Percentiles rank a stretch among this genome's conserved stretches.
phyloP scores from a whole-genome alignment of 2,329 filamentous ascomycete species.

The Leptographium procerum region DNA sequence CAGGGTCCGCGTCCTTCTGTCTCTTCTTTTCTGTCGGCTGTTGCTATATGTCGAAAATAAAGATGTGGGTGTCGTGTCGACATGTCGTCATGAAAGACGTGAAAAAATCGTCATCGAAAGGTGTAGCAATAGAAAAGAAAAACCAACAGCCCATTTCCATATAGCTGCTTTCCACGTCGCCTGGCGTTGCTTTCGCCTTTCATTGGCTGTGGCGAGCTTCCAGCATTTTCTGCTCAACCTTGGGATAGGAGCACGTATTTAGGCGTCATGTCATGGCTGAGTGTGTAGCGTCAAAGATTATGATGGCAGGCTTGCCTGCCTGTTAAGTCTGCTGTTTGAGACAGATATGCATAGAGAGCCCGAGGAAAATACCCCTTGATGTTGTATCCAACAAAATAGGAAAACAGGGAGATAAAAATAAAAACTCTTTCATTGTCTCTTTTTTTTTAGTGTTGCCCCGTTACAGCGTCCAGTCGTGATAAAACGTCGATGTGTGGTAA shows the following conservation, averaged over 20 bases:
- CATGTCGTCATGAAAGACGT: background rate
- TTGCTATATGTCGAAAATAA: background rate
- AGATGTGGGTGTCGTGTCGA: background rate
- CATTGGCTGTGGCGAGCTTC: too few species aligned
- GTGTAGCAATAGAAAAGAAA: background rate
- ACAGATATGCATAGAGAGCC: conserved; percentile 1
- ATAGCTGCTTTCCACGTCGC: background rate
- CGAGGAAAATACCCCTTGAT: background rate
- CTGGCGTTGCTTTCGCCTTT: background rate
- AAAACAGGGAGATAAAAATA: background rate
- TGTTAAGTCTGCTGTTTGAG: background rate
- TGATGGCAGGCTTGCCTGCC: background rate
- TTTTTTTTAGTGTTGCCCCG: conserved; percentile 4
- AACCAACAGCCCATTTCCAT: background rate
- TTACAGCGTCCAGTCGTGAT: conserved; percentile 9
- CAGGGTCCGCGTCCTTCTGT: background rate
- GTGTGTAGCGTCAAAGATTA: background rate
- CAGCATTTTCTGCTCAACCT: too few species aligned
- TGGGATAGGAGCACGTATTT: too few species aligned
- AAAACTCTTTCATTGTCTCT: conserved; percentile 2
- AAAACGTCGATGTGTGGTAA: conserved; percentile 7
- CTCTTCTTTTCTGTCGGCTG: background rate
- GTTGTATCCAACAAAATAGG: background rate
- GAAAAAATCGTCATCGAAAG: background rate
- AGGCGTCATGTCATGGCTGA: background rate